Conservation (phyloP, 345 rosid species). For the Salix exigua region DNA sequence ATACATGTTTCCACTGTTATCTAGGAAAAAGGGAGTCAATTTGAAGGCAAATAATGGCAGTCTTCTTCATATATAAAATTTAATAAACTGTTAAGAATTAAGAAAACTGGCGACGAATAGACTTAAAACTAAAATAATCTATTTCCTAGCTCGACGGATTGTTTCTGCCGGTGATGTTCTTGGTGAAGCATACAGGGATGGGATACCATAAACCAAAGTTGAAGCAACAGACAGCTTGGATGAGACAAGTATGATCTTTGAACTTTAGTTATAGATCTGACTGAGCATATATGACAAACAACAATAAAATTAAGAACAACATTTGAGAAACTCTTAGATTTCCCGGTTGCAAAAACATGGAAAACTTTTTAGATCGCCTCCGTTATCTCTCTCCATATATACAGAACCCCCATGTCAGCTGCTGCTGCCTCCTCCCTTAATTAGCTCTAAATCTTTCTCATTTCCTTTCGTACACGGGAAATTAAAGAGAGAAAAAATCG, state of each 20-base stretch:
- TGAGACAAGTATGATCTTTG: too few species aligned
- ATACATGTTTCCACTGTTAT: too few species aligned
- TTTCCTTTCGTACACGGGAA: neutral
- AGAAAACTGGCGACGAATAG: too few species aligned
- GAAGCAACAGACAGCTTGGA: neutral
- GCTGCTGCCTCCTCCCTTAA: neutral
- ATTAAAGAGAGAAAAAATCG: slow-evolving; percentile 3
- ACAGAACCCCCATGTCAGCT: slow-evolving; percentile 33
- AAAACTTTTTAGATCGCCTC: neutral
- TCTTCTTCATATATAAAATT: too few species aligned
- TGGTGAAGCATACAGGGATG: neutral
- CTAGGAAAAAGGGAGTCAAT: too few species aligned
- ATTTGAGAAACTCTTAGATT: neutral
- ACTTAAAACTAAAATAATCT: neutral
- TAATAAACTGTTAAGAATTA: too few species aligned
- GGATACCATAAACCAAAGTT: neutral
- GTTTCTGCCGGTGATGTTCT: neutral
- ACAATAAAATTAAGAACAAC: neutral
- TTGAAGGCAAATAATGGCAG: too few species aligned
- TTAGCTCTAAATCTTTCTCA: slow-evolving; percentile 10
- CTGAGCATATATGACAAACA: neutral
- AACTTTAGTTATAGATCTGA: neutral
- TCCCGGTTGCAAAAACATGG: slow-evolving; percentile 32
- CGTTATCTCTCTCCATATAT: slow-evolving; percentile 25
- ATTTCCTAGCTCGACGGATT: neutral